These are phyloP conservation scores for Neurospora africana DNA, from an alignment of 495 filamentous ascomycete species.

Conservation along the genomic window DNA sequence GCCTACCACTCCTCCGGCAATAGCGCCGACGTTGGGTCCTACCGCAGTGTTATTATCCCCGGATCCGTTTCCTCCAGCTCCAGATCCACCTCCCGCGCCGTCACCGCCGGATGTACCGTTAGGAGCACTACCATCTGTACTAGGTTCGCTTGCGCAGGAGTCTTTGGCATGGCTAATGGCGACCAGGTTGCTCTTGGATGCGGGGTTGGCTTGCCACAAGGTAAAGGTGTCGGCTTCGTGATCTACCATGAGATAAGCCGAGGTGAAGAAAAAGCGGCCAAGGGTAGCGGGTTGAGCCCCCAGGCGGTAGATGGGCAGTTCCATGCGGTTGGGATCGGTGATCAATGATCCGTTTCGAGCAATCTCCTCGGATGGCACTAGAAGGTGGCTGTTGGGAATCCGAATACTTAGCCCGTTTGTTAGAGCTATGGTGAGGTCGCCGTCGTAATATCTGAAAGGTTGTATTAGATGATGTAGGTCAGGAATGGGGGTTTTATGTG, in stretches of 20 bases:
- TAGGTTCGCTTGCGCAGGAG: neutral
- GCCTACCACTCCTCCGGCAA: constrained; percentile 5
- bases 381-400: constrained; percentile 27
- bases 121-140: neutral
- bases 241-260: constrained; percentile 30
- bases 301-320: constrained; percentile 19
- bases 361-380: constrained; percentile 21
- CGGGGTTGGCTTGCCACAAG: constrained; percentile 16
- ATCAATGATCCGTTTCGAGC: constrained; percentile 16
- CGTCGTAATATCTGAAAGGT: constrained; percentile 6
- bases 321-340: constrained; percentile 7
- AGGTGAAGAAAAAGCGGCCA: constrained; percentile 31
- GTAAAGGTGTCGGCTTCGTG: constrained; percentile 18
- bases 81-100: neutral
- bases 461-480: neutral
- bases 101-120: neutral
- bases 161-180: neutral
- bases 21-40: neutral
- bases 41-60: neutral
- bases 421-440: constrained; percentile 13
- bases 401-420: constrained; percentile 11
- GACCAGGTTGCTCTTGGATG: neutral
- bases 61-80: neutral
- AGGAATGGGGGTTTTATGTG: neutral
- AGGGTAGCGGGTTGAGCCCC: constrained; percentile 20